Percentiles rank a stretch among this genome's conserved stretches.
phyloP scores from a whole-genome alignment of 2,329 filamentous ascomycete species.

The Decorospora gaudefroyi region DNA sequence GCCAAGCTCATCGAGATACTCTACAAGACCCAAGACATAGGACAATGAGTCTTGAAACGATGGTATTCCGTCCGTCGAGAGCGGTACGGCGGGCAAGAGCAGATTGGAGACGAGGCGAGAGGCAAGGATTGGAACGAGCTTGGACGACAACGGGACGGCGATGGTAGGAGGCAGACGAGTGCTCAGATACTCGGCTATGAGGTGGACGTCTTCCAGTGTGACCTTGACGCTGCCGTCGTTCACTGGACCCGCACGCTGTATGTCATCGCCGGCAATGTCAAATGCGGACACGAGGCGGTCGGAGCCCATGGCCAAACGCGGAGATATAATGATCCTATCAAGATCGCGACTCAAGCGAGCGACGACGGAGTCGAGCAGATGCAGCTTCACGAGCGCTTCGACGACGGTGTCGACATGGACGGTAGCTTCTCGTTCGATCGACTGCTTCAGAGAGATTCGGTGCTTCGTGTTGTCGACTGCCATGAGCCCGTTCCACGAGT shows the following conservation, averaged over 20 bases:
- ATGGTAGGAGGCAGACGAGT: conserved; percentile 56
- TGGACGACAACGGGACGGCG: conserved; percentile 62
- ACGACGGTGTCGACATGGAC: conserved; percentile 44
- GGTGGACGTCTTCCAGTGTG: conserved; percentile 40
- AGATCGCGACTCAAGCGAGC: conserved; percentile 65
- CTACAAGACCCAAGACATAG: conserved; percentile 66
- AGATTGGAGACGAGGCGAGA: conserved; percentile 71
- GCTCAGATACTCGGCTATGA: conserved; percentile 57
- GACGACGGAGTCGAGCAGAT: conserved; percentile 57
- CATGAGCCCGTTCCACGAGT: conserved; percentile 73
- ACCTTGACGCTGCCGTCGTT: conserved; percentile 37
- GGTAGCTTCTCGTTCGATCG: conserved; percentile 45
- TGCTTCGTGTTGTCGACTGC: conserved; percentile 61
- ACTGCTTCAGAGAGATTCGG: conserved; percentile 61
- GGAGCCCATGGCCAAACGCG: conserved; percentile 57
- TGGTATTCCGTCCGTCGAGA: conserved; percentile 70
- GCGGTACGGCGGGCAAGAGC: conserved; percentile 76
- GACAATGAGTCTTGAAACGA: conserved; percentile 73
- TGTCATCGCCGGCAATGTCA: conserved; percentile 41
- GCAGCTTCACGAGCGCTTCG: conserved; percentile 45
- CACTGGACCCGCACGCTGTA: conserved; percentile 36
- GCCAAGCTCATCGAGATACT: conserved; percentile 62
- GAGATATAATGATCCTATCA: conserved; percentile 63
- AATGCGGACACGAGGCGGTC: conserved; percentile 42
- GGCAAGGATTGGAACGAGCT: conserved; percentile 71